These are phyloP conservation scores for Suillus subalutaceus DNA, from an alignment of 768 basidiomycete genomes.

Conservation along the genomic window DNA sequence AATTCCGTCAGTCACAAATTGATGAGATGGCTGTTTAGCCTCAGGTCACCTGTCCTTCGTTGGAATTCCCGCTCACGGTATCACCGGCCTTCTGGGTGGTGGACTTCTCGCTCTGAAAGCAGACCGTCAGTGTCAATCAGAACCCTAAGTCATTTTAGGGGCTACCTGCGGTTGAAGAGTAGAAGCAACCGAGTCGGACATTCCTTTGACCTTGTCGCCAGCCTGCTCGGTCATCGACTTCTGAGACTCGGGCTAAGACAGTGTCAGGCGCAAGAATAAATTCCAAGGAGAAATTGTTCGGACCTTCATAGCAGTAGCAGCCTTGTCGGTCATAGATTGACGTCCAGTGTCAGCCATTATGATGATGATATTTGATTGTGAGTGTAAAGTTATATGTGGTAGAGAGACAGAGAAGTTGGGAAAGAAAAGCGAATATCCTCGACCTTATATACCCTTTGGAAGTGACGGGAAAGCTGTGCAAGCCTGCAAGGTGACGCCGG, in stretches of 20 bases:
- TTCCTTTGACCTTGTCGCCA: constrained; percentile 52
- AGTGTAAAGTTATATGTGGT: neutral
- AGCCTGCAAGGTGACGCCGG: constrained; percentile 11
- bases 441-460: constrained; percentile 13
- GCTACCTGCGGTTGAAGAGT: constrained; percentile 51
- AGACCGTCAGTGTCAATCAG: neutral
- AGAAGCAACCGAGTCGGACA: constrained; percentile 49
- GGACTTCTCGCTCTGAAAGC: constrained; percentile 53
- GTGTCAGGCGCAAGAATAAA: no score
- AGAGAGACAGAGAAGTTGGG: neutral
- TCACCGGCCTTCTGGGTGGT: constrained; percentile 52
- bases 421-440: neutral
- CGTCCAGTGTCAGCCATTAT: constrained; percentile 61
- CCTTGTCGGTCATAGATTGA: constrained; percentile 64
- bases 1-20: neutral
- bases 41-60: constrained; percentile 43
- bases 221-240: constrained; percentile 56
- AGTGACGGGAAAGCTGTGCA: neutral
- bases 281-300: neutral
- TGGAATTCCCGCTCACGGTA: constrained; percentile 48
- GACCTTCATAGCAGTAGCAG: constrained; percentile 52
- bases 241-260: constrained; percentile 56
- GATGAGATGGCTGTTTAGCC: no score
- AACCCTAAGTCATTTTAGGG: no score
- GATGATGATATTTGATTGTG: neutral